Evolutionary conservation across 441 rosid genomes (phyloP), one percentile per base, ranked within the genome.

Genomic region (Populus tomentosa): DNA sequence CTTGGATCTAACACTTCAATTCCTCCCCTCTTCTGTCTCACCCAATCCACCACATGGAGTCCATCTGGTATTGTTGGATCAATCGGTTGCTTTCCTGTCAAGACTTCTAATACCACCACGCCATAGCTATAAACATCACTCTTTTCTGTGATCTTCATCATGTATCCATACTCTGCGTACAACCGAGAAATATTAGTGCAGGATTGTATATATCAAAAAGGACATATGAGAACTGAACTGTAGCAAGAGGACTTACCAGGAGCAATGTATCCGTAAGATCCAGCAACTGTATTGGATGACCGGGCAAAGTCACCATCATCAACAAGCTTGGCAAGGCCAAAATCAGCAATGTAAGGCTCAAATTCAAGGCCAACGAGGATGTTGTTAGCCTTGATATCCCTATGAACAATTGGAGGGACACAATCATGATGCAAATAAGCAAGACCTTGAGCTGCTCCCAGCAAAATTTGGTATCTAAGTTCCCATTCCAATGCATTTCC

Each of bases 41-140:
- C 98, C 98, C 98, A 95, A 73, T 95, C 99, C 28, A 86, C 99
- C 4, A 95, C 80, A 77, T 95, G 97, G 20, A 84, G 86, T 13
- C 98, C 99, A 11, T 91, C 98, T 1, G 98, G 95, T 80, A 92
- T 95, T 5, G 97, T 91, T n/a, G 99, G 99, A 82, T 94, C 99
- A 62, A 95, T 94, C 3, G 97, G 98, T 78, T 92, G 98, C 85
- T 94, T 94, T 42, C 99, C 98, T 0, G 97, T 95, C 68, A 95
- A 70, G 56, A 95, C 94, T 87, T 94, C 98, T 35, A 95, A 82
- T 14, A 89, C 89, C 38, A 95, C 98, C 35, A 95, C 94, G 0
- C 98, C 99, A 11, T 91, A 95, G 93, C 99, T 95, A 74, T 95
- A 95, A 36, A 95, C 97, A 77, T 95, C 98, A 46, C 97, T 94